A percentile compares a stretch with the other conserved stretches of the same genome.
phyloP scores from a whole-genome alignment of 2,329 filamentous ascomycete genomes.

The Aspergillus brunneoviolaceus region DNA sequence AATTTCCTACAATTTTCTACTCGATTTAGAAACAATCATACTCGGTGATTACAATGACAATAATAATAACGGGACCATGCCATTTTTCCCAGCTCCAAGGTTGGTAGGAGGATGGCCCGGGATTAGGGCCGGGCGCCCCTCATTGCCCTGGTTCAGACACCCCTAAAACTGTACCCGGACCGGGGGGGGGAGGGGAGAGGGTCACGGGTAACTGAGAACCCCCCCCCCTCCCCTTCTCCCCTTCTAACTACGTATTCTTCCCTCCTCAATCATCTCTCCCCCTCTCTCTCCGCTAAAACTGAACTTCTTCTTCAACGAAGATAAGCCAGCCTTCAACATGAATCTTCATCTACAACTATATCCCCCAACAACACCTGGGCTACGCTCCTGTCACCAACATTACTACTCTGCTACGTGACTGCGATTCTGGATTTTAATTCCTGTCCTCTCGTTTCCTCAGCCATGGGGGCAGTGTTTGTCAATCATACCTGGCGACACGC shows the following conservation, averaged over 20 bases:
- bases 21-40: neutral
- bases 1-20: neutral
- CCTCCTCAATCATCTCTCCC: too few relatives aligned
- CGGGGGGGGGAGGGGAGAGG: neutral
- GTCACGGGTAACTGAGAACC: neutral
- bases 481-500: constrained; percentile 30
- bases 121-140: constrained; percentile 6
- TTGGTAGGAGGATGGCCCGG: neutral
- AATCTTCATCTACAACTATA: neutral
- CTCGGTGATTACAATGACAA: neutral
- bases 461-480: constrained; percentile 31
- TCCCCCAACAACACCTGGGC: neutral
- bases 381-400: neutral
- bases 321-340: neutral
- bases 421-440: constrained; percentile 1
- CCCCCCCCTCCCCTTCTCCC: neutral
- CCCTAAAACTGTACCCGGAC: neutral
- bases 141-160: constrained; percentile 1
- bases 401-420: neutral
- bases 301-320: neutral
- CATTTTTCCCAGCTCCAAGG: neutral
- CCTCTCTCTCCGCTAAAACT: neutral
- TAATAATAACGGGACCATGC: neutral
- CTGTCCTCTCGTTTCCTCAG: constrained; percentile 8
- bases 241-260: neutral